Evolutionary conservation across 2,329 filamentous ascomycete genomes (phyloP), one percentile per base, ranked within the genome.

Genomic region (Aspergillus neotritici): DNA sequence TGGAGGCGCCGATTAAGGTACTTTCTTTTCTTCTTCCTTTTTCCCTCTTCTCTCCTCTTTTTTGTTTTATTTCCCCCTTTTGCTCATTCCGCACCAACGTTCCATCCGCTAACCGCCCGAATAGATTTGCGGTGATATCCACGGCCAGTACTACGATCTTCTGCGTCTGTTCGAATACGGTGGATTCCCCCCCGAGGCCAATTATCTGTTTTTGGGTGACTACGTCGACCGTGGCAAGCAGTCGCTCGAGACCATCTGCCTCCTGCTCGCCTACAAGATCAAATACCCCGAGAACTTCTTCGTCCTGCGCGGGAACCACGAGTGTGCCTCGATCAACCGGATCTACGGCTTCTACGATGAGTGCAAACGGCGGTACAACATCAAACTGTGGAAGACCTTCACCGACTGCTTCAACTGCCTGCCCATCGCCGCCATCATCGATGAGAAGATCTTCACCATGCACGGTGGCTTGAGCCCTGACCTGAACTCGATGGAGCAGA

Each of bases 241-340:
- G 73, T 96, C 91, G 31, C 84, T 98, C 42, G 93, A 98, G 77
- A 97, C 93, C 56, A 97, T 98, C 71, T 95, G 89, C 75, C 78
- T 98, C 52, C 79, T 98, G 44, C 80, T 98, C 40, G 89, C 89
- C 51, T 98, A 97, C 82, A 98, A 98, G 82, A 94, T 98, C 80
- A 97, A 97, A 76, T 97, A 95, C 68, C 93, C 93, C 37, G 93
- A 98, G 74, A 98, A 98, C 77, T 97, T 98, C 76, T 98, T 98
- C 77, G 86, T 98, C 56, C 82, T 98, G 47, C 88, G 93, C 57
- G 93, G 93, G 52, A 98, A 98, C 77, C 93, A 98, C 77, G 93
- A 98, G 72, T 97, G 93, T 73, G 93, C 93, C 47, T 94, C 87
- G 41, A 94, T 98, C 77, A 98, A 94, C 76, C 88, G 93, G 65